phyloP scores from a whole-genome alignment of 495 filamentous ascomycete species.

The Aspergillus indologenus region DNA sequence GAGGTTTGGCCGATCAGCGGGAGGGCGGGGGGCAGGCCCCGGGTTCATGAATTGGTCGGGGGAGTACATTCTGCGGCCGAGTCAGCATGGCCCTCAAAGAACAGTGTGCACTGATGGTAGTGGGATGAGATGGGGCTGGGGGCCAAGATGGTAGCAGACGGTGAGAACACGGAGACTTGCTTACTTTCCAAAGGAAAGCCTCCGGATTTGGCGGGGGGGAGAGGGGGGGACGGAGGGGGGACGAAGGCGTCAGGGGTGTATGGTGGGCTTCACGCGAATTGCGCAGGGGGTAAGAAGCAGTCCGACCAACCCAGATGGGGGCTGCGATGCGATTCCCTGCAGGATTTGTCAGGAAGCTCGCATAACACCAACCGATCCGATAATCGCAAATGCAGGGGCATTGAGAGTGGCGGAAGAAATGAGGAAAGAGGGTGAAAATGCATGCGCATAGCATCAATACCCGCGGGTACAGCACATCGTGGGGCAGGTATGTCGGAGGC shows the following conservation, averaged over 20 bases:
- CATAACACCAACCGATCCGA: neutral
- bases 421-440: neutral
- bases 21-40: constrained; percentile 87
- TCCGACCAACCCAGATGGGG: neutral
- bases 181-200: constrained; percentile 44
- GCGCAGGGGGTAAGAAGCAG: constrained; percentile 6
- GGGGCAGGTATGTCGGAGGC: neutral
- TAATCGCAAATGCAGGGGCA: neutral
- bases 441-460: neutral
- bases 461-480: neutral
- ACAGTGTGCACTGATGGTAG: neutral
- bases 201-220: constrained; percentile 17
- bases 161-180: constrained; percentile 8
- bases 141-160: neutral
- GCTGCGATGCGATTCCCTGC: constrained; percentile 9
- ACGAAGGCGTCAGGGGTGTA: neutral
- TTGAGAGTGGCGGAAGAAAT: neutral
- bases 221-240: constrained; percentile 10
- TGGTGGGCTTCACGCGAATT: neutral
- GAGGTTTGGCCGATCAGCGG: constrained; percentile 77
- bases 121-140: neutral
- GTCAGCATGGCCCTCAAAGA: constrained; percentile 8
- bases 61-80: constrained; percentile 53
- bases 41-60: constrained; percentile 91
- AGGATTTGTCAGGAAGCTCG: constrained; percentile 6